These are phyloP conservation scores for Calonectria pteridis DNA, from an alignment of 2,329 filamentous ascomycete genomes.

Conservation along the genomic window DNA sequence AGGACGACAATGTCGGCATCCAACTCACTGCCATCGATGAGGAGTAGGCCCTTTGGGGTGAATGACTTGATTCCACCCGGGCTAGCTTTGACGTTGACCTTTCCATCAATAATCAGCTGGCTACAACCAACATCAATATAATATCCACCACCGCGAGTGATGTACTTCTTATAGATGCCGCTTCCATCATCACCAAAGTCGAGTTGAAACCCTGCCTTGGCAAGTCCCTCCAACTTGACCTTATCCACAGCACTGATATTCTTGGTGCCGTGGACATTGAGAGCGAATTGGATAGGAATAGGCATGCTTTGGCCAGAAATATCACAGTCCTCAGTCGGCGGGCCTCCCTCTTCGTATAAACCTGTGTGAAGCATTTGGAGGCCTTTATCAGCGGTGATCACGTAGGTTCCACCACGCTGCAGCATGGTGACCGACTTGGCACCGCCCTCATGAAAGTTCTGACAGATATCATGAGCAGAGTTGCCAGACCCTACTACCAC, in stretches of 20 bases:
- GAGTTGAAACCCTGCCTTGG: conserved; percentile 66
- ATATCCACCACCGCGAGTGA: conserved; percentile 54
- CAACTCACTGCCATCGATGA: conserved; percentile 51
- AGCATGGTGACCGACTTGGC: conserved; percentile 63
- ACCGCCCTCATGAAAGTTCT: conserved; percentile 62
- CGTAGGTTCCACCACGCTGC: conserved; percentile 64
- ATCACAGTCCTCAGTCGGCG: conserved; percentile 64
- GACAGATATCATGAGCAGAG: conserved; percentile 63
- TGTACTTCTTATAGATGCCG: conserved; percentile 57
- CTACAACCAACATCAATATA: conserved; percentile 58
- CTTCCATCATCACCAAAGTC: conserved; percentile 65
- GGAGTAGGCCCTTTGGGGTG: conserved; percentile 35
- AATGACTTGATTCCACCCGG: conserved; percentile 50
- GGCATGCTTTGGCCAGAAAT: conserved; percentile 48
- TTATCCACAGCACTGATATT: conserved; percentile 56
- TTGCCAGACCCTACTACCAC: conserved; percentile 63
- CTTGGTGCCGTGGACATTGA: conserved; percentile 57
- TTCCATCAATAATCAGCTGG: conserved; percentile 55
- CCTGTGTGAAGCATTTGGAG: conserved; percentile 57
- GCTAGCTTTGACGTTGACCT: conserved; percentile 51
- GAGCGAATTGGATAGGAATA: conserved; percentile 50
- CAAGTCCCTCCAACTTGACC: conserved; percentile 55
- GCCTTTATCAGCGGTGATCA: conserved; percentile 55
- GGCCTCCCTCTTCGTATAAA: conserved; percentile 49
- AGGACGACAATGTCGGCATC: conserved; percentile 57